Conservation (phyloP, 371 early-diverging fungal genomes). For the Mucor irregularis region DNA sequence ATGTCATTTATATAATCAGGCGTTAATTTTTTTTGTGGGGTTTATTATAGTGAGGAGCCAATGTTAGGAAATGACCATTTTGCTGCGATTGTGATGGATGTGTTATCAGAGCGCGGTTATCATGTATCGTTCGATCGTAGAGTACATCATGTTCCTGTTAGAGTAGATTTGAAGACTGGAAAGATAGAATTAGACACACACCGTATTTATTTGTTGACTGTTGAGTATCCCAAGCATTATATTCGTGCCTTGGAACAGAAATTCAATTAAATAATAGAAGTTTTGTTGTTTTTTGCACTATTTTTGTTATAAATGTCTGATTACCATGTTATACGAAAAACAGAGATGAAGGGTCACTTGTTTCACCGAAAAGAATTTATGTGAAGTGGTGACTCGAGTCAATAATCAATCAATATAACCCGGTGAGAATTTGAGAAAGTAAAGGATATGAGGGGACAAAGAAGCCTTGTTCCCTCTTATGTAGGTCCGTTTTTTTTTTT, state of each 20-base stretch:
- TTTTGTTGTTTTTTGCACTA: neutral
- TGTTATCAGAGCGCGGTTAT: slow-evolving; percentile 68
- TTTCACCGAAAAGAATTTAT: too few relatives aligned
- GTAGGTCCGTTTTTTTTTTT: too few relatives aligned
- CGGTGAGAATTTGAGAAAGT: too few relatives aligned
- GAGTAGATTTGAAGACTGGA: slow-evolving; percentile 60
- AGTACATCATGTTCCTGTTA: slow-evolving; percentile 55
- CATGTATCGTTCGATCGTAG: slow-evolving; percentile 63
- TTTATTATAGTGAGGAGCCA: slow-evolving; percentile 44
- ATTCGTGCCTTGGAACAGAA: slow-evolving; percentile 70
- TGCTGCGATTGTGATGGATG: slow-evolving; percentile 66
- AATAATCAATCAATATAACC: too few relatives aligned
- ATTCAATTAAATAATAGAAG: slow-evolving; percentile 40
- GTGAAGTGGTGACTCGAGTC: too few relatives aligned
- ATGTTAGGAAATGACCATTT: slow-evolving; percentile 50
- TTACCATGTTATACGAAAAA: too few relatives aligned
- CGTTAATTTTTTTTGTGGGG: neutral
- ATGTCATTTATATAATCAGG: neutral
- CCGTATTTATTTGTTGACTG: slow-evolving; percentile 56
- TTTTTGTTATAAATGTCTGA: too few relatives aligned
- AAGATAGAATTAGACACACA: slow-evolving; percentile 61
- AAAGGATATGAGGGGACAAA: too few relatives aligned
- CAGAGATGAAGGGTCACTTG: too few relatives aligned
- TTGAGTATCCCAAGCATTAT: slow-evolving; percentile 69
- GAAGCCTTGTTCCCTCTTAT: too few relatives aligned